Evolutionary conservation across 371 early-diverging fungal species (phyloP), one percentile per base, ranked within the genome.

Genomic region (Mucor lusitanicus): DNA sequence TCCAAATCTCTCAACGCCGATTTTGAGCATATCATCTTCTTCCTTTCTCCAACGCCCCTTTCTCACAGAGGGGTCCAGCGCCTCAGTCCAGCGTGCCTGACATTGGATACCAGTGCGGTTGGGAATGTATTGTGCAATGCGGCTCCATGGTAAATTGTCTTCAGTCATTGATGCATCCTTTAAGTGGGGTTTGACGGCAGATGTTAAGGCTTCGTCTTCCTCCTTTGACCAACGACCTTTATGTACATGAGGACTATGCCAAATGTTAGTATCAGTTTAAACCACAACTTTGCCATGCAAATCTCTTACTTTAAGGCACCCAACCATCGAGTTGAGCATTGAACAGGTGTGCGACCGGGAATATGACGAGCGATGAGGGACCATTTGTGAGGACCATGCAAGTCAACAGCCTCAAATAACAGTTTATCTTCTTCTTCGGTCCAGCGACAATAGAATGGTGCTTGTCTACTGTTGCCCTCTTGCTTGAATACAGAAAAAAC

Each of bases 11-110:
- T 66, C 71, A 17, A 83, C 78, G 0, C 83, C 87, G 6, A 71
- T 56, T 54, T 70, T 32, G 59, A 90, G 62, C 40, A 79, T 55
- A 8, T 54, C 76, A 63, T 88, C 90, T 71, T 90, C 90, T 28
- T 84, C 81, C 0, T 57, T 61, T 12, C 70, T 68, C 90, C 90
- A 90, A 27, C 82, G 79, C 2, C 87, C 90, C 32, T 84, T 85
- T 30, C 85, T 76, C 25, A 85, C 83, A 21, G 61, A 64, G 2
- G 90, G 90, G 61, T 90, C 88, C 7, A 90, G 63, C 3, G 90
- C 86, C 70, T 90, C 90, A 3, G 83, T 80, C 81, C 87, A 90
- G 12, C 88, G 79, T 5, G 90, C 87, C 56, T 75, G 75, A 46
- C 87, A 86, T 67, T 86, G 87, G 54, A 78, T 77, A 12, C 77